Conservation (phyloP, 2,329 filamentous ascomycete species). For the Raffaelea deltoideospora region DNA sequence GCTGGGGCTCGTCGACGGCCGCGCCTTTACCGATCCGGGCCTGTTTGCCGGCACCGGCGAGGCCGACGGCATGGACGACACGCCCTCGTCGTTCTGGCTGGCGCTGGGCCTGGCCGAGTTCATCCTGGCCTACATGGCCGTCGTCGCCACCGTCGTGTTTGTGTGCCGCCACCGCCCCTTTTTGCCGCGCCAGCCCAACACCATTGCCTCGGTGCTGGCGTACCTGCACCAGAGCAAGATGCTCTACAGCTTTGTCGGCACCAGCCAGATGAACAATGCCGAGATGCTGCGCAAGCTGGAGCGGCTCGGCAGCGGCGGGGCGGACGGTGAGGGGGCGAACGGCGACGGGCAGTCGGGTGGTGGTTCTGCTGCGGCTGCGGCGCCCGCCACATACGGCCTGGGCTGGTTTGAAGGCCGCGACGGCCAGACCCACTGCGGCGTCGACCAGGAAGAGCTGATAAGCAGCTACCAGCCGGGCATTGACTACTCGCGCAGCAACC, state of each 20-base stretch:
- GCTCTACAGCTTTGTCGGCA: conserved; percentile 61
- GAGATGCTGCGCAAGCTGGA: conserved; percentile 49
- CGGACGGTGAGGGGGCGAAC: not conserved
- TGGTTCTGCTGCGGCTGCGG: too few species aligned
- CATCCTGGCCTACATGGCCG: conserved; percentile 51
- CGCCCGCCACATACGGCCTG: conserved; percentile 57
- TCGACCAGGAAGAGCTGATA: conserved; percentile 61
- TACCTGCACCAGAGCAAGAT: conserved; percentile 73
- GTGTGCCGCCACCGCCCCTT: conserved; percentile 51
- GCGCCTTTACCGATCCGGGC: conserved; percentile 28
- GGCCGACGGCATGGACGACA: conserved; percentile 42
- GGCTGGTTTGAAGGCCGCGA: conserved; percentile 67
- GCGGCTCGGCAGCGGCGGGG: conserved; percentile 8
- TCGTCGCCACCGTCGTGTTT: conserved; percentile 45
- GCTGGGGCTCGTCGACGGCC: conserved; percentile 48
- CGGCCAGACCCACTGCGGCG: conserved; percentile 57
- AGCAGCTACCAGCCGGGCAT: conserved; percentile 50
- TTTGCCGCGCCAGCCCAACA: conserved; percentile 62
- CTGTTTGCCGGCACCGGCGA: conserved; percentile 6
- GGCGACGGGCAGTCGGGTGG: too few species aligned
- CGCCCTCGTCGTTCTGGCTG: conserved; percentile 47
- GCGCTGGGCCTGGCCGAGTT: conserved; percentile 45
- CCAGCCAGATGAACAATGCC: conserved; percentile 43
- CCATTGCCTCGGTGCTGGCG: conserved; percentile 59
- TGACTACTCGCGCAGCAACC: conserved; percentile 30